Percentiles rank a stretch among this genome's conserved stretches.
Evolutionary conservation across 2,329 filamentous ascomycete species (phyloP).

Genomic region (Venturia pyrina): DNA sequence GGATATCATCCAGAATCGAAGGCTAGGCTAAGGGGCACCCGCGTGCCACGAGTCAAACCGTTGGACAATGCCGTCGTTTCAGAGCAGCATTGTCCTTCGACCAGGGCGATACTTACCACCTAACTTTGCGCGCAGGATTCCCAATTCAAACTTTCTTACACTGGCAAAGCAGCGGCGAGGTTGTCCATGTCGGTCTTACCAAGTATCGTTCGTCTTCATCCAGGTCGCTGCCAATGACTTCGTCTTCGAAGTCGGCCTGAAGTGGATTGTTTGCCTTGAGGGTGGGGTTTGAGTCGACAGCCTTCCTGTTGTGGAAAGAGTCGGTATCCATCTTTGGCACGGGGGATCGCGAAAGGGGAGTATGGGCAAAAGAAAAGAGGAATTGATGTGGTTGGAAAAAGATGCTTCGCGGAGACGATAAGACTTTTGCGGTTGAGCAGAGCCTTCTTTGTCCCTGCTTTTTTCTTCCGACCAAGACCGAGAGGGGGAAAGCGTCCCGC

Average conservation of each 20-base stretch:
- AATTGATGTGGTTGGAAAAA: background rate
- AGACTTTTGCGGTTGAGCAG: background rate
- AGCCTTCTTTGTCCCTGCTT: background rate
- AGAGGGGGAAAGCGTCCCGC: background rate
- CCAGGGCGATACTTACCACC: constrained; percentile 13
- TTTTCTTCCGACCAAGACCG: background rate
- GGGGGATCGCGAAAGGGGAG: background rate
- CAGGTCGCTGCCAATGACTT: constrained; percentile 2
- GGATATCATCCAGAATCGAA: background rate
- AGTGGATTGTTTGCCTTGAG: constrained; percentile 9
- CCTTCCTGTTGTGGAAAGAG: background rate
- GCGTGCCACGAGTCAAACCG: constrained; percentile 12
- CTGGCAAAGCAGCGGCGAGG: background rate
- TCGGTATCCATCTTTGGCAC: constrained; percentile 1
- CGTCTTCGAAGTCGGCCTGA: constrained; percentile 11
- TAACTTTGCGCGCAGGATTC: constrained; percentile 4
- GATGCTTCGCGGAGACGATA: background rate
- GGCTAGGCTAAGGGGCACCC: constrained; percentile 11
- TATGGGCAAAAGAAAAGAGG: background rate
- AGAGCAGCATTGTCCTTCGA: background rate
- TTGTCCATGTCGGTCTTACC: constrained; percentile 11
- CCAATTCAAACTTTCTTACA: background rate
- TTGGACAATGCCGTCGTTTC: background rate
- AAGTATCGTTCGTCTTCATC: constrained; percentile 13
- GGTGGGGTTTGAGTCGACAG: background rate